These are phyloP conservation scores for Neurospora cerealis DNA, from an alignment of 495 filamentous ascomycete genomes.

Conservation along the genomic window DNA sequence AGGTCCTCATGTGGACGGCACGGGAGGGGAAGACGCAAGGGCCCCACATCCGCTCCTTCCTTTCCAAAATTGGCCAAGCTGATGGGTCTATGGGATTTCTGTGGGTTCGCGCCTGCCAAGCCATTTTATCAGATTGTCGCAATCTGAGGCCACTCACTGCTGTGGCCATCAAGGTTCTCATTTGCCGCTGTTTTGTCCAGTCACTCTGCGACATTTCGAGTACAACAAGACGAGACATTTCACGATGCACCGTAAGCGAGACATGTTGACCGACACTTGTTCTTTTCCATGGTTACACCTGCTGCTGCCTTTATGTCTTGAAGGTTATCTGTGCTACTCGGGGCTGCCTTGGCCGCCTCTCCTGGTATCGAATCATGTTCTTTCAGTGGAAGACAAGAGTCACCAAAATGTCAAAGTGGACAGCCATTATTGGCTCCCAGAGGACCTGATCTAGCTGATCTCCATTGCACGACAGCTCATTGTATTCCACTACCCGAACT, in stretches of 20 bases:
- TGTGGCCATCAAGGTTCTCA: conserved; percentile 14
- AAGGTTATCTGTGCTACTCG: neutral
- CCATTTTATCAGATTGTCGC: conserved; percentile 10
- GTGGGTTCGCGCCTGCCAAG: neutral
- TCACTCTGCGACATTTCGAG: neutral
- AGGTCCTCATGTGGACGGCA: neutral
- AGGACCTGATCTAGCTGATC: neutral
- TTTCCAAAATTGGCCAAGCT: neutral
- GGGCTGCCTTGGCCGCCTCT: neutral
- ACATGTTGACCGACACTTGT: neutral
- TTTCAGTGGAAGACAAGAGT: neutral
- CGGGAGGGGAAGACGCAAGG: neutral
- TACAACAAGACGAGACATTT: neutral
- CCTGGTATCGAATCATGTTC: neutral
- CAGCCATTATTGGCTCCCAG: neutral
- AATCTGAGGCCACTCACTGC: neutral
- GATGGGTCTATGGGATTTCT: neutral
- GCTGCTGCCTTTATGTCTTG: neutral
- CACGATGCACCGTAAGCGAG: neutral
- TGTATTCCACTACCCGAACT: neutral
- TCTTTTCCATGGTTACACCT: neutral
- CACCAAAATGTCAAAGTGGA: neutral
- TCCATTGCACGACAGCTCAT: neutral
- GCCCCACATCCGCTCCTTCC: neutral
- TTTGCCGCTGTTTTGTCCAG: neutral